Conservation (phyloP, 177 flowering plant species). For the Vitis hybrid region DNA sequence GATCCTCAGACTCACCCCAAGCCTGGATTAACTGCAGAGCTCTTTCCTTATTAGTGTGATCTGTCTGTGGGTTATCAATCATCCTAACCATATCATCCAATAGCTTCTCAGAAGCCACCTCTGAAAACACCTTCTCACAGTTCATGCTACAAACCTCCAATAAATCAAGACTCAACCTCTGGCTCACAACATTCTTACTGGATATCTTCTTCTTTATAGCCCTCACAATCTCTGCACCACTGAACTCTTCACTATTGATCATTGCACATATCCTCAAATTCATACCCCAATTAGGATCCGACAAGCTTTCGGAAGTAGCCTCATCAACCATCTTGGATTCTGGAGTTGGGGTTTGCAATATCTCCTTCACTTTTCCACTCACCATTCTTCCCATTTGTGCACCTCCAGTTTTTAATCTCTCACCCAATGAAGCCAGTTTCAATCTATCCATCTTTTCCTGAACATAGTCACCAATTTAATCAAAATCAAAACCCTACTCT, state of each 20-base stretch:
- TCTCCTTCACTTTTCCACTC: conserved; percentile 68
- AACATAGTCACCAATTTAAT: neutral
- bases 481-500: neutral
- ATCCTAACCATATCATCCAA: conserved; percentile 88
- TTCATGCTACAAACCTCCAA: conserved; percentile 77
- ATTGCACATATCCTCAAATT: conserved; percentile 76
- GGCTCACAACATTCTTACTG: conserved; percentile 41
- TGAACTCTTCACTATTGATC: conserved; percentile 64
- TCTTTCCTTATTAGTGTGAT: conserved; percentile 34
- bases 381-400: conserved; percentile 68
- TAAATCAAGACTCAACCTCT: conserved; percentile 64
- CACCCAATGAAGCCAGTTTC: conserved; percentile 55
- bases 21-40: conserved; percentile 74
- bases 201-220: conserved; percentile 70
- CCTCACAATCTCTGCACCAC: conserved; percentile 67
- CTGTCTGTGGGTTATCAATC: conserved; percentile 63
- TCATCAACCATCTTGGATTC: conserved; percentile 83
- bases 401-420: conserved; percentile 60
- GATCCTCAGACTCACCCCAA: conserved; percentile 84
- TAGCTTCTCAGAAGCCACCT: conserved; percentile 89
- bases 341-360: conserved; percentile 62
- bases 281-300: conserved; percentile 81
- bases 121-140: conserved; percentile 88
- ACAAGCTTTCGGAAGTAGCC: conserved; percentile 61
- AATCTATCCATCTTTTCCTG: conserved; percentile 36